Evolutionary conservation across 768 basidiomycete genomes (phyloP).

Genomic region (Coprinopsis sp.): DNA sequence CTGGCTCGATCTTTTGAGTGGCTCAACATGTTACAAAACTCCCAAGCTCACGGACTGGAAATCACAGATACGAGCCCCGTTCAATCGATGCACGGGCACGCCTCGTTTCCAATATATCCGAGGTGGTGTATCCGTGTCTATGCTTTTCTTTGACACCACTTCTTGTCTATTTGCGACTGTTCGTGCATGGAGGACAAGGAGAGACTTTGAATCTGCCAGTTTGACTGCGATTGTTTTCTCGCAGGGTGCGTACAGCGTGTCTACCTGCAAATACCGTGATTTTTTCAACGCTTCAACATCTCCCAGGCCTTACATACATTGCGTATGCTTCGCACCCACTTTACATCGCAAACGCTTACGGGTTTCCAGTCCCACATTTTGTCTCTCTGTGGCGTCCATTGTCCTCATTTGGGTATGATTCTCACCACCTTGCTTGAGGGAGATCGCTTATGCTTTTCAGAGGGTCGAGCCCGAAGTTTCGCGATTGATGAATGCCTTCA

Average conservation of each 20-base stretch:
- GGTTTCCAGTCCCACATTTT: not conserved
- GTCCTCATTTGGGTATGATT: not conserved
- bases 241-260: not conserved
- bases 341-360: too few relatives aligned
- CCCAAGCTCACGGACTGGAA: too few relatives aligned
- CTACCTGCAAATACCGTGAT: too few relatives aligned
- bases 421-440: not conserved
- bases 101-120: not conserved
- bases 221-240: slow-evolving; percentile 4
- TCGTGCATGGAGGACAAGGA: slow-evolving; percentile 2
- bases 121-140: not conserved
- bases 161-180: slow-evolving; percentile 2
- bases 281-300: not conserved
- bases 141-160: slow-evolving; percentile 3
- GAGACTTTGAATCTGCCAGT: not conserved
- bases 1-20: not conserved
- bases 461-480: too few relatives aligned
- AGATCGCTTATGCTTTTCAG: not conserved
- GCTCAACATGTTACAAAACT: too few relatives aligned
- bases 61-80: not conserved
- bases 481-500: not conserved
- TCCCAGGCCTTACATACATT: slow-evolving; percentile 2
- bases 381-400: not conserved
- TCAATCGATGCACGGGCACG: not conserved
- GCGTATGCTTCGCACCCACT: too few relatives aligned